These are phyloP conservation scores for Fusarium tanahbumbuense DNA, from an alignment of 2,329 filamentous ascomycete genomes.

Conservation along the genomic window DNA sequence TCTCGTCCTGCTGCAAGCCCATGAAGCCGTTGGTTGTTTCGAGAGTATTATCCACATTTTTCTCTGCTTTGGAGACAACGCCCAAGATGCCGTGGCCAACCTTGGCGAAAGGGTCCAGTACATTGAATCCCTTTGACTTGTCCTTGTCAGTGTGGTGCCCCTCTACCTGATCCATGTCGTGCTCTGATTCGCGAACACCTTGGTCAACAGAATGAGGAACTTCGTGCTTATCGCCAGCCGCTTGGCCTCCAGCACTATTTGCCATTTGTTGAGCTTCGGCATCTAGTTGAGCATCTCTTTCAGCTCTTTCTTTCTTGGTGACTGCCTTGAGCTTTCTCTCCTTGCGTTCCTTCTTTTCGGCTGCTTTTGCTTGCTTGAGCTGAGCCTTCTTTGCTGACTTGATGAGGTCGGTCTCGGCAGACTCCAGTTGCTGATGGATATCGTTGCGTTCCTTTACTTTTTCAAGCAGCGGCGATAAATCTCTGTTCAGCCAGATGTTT, in stretches of 20 bases:
- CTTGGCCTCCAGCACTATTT: constrained; percentile 45
- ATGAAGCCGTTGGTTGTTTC: constrained; percentile 68
- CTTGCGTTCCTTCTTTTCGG: constrained; percentile 73
- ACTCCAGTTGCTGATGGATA: constrained; percentile 78
- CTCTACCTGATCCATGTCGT: constrained; percentile 41
- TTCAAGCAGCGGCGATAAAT: constrained; percentile 83
- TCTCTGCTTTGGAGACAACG: constrained; percentile 58
- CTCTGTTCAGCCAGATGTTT: constrained; percentile 96
- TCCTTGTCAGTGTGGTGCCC: constrained; percentile 15
- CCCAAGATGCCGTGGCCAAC: constrained; percentile 63
- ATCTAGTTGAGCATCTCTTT: constrained; percentile 62
- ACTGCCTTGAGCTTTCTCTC: constrained; percentile 60
- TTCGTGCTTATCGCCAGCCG: constrained; percentile 64
- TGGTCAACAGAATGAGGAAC: constrained; percentile 64
- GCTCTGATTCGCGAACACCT: constrained; percentile 56
- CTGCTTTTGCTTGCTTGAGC: constrained; percentile 72
- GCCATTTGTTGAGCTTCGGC: constrained; percentile 63
- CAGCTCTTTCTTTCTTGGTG: constrained; percentile 62
- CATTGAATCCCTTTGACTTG: constrained; percentile 45
- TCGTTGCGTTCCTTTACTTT: constrained; percentile 82
- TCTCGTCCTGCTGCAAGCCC: constrained; percentile 24
- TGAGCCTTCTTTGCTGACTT: constrained; percentile 82
- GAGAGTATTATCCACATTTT: constrained; percentile 63
- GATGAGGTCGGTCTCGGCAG: constrained; percentile 86
- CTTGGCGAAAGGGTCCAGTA: constrained; percentile 57